Evolutionary conservation across 1,284 basidiomycete species (phyloP).

Genomic region (Cutaneotrichosporon sp.): DNA sequence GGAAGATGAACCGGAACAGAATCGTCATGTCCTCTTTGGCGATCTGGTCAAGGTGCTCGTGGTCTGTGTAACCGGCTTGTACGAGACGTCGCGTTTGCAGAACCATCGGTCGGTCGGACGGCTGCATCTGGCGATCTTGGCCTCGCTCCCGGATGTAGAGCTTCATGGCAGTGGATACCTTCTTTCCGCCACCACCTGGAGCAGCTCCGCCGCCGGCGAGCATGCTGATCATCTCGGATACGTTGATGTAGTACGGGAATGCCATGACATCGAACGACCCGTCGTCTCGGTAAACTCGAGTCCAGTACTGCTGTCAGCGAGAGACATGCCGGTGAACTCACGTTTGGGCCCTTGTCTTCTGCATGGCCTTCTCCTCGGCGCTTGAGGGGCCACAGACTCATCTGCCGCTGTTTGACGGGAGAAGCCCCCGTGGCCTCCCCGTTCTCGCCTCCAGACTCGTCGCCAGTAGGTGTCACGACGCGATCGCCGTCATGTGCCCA

Average conservation of each 20-base stretch:
- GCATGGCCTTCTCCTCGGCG: not conserved
- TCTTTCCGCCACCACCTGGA: slow-evolving; percentile 52
- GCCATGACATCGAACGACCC: slow-evolving; percentile 67
- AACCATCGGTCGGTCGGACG: slow-evolving; percentile 76
- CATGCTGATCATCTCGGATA: slow-evolving; percentile 61
- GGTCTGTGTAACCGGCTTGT: slow-evolving; percentile 83
- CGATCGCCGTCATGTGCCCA: slow-evolving; percentile 22
- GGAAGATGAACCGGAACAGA: slow-evolving; percentile 77
- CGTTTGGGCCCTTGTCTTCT: slow-evolving; percentile 3
- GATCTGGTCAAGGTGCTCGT: slow-evolving; percentile 74
- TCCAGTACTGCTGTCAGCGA: slow-evolving; percentile 38
- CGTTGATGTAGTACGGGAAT: slow-evolving; percentile 63
- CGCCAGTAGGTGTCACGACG: slow-evolving; percentile 1
- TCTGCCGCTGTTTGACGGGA: not conserved
- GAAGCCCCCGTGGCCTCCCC: not conserved
- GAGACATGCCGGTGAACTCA: slow-evolving; percentile 12
- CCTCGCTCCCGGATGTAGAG: slow-evolving; percentile 79
- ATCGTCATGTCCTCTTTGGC: slow-evolving; percentile 79
- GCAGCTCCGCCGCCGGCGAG: too few relatives aligned
- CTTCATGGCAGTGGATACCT: slow-evolving; percentile 58
- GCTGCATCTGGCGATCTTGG: slow-evolving; percentile 73
- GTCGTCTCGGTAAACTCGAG: slow-evolving; percentile 75
- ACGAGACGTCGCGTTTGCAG: slow-evolving; percentile 79
- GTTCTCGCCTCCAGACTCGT: not conserved
- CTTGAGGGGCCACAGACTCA: slow-evolving; percentile 4